Evolutionary conservation across 345 rosid genomes (phyloP).

Genomic region (Brassica nigra): DNA sequence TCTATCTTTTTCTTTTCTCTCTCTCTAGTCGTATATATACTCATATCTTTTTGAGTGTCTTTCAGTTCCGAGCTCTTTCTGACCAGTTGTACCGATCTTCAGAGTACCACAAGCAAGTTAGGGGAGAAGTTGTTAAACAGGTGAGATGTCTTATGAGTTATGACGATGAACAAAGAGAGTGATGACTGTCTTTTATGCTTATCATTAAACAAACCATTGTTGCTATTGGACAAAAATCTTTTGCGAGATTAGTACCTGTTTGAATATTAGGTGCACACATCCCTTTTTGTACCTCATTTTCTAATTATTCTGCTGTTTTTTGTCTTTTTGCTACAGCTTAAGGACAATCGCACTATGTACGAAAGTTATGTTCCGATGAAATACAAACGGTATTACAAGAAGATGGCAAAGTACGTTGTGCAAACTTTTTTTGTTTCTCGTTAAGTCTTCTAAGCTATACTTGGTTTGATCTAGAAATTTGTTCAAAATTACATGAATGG

Average conservation of each 20-base stretch:
- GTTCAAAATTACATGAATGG: slow-evolving; percentile 19
- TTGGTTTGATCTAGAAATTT: slow-evolving; percentile 1
- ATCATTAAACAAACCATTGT: background rate
- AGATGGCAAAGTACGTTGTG: slow-evolving; percentile 78
- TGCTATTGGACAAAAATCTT: background rate
- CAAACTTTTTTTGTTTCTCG: slow-evolving; percentile 17
- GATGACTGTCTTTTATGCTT: background rate
- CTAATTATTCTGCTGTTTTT: slow-evolving; percentile 12
- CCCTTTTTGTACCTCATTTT: slow-evolving; percentile 20
- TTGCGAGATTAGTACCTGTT: background rate
- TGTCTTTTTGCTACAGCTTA: slow-evolving; percentile 60
- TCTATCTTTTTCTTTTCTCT: slow-evolving; percentile 14
- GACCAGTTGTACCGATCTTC: slow-evolving; percentile 87
- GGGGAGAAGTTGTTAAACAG: slow-evolving; percentile 86
- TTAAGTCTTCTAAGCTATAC: background rate
- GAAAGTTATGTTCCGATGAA: slow-evolving; percentile 95
- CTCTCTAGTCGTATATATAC: background rate
- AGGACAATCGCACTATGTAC: slow-evolving; percentile 62
- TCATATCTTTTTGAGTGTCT: slow-evolving; percentile 5
- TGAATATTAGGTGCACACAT: slow-evolving; percentile 16
- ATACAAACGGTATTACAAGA: slow-evolving; percentile 80
- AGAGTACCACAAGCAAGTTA: slow-evolving; percentile 89
- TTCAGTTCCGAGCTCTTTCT: slow-evolving; percentile 94
- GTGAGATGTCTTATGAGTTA: slow-evolving; percentile 44
- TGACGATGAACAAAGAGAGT: slow-evolving; percentile 5